Evolutionary conservation across 2,329 filamentous ascomycete species (phyloP).

Genomic region (Zelopaecilomyces penicillatus): DNA sequence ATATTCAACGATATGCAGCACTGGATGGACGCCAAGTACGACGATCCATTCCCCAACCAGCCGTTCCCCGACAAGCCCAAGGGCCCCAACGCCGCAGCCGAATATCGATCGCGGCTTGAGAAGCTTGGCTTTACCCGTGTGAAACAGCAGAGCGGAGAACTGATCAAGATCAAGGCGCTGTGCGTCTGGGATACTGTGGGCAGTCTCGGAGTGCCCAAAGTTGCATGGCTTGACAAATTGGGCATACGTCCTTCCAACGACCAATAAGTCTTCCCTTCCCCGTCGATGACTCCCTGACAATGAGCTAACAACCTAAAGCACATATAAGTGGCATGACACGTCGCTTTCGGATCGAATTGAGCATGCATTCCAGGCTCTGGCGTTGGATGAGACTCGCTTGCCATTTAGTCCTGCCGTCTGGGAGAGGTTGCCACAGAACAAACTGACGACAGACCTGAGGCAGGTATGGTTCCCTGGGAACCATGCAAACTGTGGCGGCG

Average conservation of each 20-base stretch:
- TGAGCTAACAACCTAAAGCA: conserved; percentile 24
- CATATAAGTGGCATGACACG: conserved; percentile 47
- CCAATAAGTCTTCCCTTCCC: conserved; percentile 32
- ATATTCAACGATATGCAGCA: conserved; percentile 50
- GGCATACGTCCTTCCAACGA: conserved; percentile 37
- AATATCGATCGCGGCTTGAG: conserved; percentile 37
- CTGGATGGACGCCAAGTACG: conserved; percentile 37
- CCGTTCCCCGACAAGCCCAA: conserved; percentile 43
- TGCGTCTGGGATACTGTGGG: conserved; percentile 42
- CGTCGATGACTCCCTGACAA: background rate
- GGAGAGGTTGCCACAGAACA: conserved; percentile 35
- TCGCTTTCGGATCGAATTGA: conserved; percentile 43
- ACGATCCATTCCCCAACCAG: conserved; percentile 37
- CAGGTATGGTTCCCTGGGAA: conserved; percentile 62
- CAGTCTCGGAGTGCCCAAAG: conserved; percentile 36
- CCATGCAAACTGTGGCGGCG: conserved; percentile 64
- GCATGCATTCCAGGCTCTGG: conserved; percentile 51
- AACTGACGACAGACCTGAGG: conserved; percentile 34
- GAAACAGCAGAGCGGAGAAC: conserved; percentile 27
- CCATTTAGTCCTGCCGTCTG: conserved; percentile 49
- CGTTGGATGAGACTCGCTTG: conserved; percentile 46
- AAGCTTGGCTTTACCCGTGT: conserved; percentile 37
- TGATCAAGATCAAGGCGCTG: conserved; percentile 37
- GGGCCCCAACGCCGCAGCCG: conserved; percentile 30
- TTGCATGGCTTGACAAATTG: conserved; percentile 36